Evolutionary conservation across 345 rosid genomes (phyloP).

Genomic region (Psidium friedrichsthalianum): DNA sequence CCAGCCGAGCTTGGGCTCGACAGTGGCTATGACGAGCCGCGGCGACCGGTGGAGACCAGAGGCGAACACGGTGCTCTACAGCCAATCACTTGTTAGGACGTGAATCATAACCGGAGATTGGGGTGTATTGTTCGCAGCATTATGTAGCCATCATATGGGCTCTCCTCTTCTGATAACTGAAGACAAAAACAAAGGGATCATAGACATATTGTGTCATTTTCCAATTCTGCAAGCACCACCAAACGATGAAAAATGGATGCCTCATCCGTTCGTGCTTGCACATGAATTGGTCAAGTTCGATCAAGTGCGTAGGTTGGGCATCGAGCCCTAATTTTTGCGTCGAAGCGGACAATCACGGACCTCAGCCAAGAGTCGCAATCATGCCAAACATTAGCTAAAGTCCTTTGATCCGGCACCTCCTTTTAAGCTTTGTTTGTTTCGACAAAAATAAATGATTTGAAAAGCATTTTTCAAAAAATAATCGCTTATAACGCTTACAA

Average conservation of each 20-base stretch:
- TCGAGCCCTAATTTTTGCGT: background rate
- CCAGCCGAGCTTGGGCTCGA: no score
- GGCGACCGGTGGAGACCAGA: background rate
- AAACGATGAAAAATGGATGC: background rate
- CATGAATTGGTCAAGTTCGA: background rate
- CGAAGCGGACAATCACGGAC: background rate
- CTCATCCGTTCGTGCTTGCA: background rate
- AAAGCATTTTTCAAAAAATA: no score
- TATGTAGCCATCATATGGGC: background rate
- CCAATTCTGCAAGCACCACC: background rate
- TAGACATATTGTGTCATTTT: background rate
- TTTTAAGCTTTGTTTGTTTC: background rate
- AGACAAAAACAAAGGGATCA: background rate
- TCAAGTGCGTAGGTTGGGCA: background rate
- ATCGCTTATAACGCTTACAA: no score
- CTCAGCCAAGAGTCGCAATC: background rate
- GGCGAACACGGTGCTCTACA: background rate
- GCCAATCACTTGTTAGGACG: background rate
- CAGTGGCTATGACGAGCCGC: background rate
- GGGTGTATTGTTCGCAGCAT: fast-evolving
- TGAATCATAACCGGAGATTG: background rate
- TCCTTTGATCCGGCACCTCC: background rate
- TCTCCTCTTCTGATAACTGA: background rate
- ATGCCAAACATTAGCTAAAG: background rate
- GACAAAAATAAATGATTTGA: no score